A percentile compares a stretch with the other conserved stretches of the same genome.
phyloP scores from a whole-genome alignment of 2,329 filamentous ascomycete genomes.

The Colletotrichum destructivum region DNA sequence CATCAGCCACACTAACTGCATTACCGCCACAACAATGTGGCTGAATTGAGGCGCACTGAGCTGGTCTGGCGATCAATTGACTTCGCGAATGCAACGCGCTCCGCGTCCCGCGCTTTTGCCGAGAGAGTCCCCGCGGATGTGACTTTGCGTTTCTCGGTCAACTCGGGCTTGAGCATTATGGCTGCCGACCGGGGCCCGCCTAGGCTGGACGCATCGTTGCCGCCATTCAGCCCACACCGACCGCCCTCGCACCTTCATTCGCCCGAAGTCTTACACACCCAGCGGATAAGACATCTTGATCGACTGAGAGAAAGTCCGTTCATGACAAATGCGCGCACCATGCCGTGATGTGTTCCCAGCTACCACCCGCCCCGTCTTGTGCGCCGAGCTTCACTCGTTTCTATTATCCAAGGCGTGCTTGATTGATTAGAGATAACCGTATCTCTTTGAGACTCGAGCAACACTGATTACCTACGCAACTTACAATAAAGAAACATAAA shows the following conservation, averaged over 20 bases:
- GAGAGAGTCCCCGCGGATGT: not conserved
- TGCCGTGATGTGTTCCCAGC: constrained; percentile 8
- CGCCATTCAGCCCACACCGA: constrained; percentile 24
- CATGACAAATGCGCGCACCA: constrained; percentile 32
- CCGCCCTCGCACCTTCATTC: constrained; percentile 34
- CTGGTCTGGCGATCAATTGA: not conserved
- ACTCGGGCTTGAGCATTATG: constrained; percentile 15
- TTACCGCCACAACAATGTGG: not conserved
- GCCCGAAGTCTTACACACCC: constrained; percentile 31
- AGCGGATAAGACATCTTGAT: constrained; percentile 11
- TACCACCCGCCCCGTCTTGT: not conserved
- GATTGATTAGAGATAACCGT: not conserved
- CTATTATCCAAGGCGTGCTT: not conserved
- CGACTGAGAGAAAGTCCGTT: constrained; percentile 31
- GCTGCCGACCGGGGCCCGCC: constrained; percentile 26
- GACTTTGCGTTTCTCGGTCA: constrained; percentile 26
- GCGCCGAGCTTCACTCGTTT: constrained; percentile 5
- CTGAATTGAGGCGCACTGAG: not conserved
- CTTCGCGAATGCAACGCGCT: not conserved
- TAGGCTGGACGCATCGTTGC: constrained; percentile 18
- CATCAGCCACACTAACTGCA: not conserved
- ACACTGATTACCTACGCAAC: constrained; percentile 16
- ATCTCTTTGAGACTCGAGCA: not conserved
- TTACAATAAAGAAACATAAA: constrained; percentile 20
- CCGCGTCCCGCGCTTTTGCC: not conserved